Percentiles rank a stretch among this genome's conserved stretches.
Evolutionary conservation across 306 rosid genomes (phyloP).

Genomic region (Vachellia pachyceras): DNA sequence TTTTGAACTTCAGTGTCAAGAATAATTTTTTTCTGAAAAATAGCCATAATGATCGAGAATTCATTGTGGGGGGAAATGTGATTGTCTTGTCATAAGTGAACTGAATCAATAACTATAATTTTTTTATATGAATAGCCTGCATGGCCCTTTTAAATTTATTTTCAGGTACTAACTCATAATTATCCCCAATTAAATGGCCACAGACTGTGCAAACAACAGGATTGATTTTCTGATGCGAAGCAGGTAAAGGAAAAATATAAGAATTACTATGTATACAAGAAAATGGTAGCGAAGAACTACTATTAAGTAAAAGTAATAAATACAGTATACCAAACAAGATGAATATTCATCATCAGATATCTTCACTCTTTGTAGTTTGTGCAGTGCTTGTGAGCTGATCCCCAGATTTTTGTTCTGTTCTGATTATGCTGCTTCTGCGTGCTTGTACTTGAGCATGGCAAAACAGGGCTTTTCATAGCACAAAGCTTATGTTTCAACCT

Average conservation of each 20-base stretch:
- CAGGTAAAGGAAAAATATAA: conserved; percentile 18
- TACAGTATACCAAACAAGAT: background rate
- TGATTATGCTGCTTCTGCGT: conserved; percentile 46
- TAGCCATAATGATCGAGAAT: background rate
- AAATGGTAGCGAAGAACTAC: background rate
- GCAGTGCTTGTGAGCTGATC: conserved; percentile 42
- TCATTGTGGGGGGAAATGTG: background rate
- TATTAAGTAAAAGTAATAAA: background rate
- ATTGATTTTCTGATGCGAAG: background rate
- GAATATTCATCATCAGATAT: conserved; percentile 26
- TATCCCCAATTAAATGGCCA: background rate
- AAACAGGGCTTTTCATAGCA: conserved; percentile 62
- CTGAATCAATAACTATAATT: background rate
- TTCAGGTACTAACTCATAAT: background rate
- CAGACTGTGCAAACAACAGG: no score
- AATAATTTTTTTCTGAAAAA: background rate
- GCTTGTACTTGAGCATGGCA: conserved; percentile 41
- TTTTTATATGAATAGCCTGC: background rate
- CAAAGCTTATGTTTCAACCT: conserved; percentile 73
- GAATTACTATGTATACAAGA: background rate
- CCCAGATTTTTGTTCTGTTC: conserved; percentile 49
- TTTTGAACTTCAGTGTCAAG: background rate
- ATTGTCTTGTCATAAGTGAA: background rate
- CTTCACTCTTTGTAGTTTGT: conserved; percentile 38
- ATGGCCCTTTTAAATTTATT: background rate